Base-by-base conservation (phyloP, 805 yeast species). In the Saturnispora quitensis region DNA sequence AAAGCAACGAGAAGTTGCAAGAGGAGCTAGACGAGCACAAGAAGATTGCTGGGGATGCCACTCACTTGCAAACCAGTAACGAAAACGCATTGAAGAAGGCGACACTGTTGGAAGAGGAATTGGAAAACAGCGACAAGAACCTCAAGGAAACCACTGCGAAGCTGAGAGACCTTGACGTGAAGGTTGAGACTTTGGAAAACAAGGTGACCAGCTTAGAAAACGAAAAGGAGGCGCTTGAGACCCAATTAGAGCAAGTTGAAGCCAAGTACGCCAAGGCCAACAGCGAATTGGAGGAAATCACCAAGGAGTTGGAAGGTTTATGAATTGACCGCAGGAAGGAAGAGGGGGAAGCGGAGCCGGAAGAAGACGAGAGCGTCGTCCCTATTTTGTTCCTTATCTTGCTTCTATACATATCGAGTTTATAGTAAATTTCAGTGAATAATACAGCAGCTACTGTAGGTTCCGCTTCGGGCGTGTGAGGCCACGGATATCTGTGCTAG, bases 181-280 rank as follows among this genome's bases (percentile, higher is more conserved):
- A 89, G 75, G 91, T 93, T 60, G 99, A 93, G 74, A 95, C 89
- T 71, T 79, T 89, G 70, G 96, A 89, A 74, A 87, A 96, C 75
- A 89, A 86, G 74, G 96, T 91, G 54, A 78, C 88, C 55, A 87
- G 96, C 36, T 78, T 90, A 67, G 98, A 91, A 75, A 74, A 84
- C 60, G 98, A 93, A 75, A 89, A 87, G 73, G 93, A 88, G 61
- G 86, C 84, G 57, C 78, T 86, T 80, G 97, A 93, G 76, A 78
- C 80, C 75, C 89, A 89, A 74, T 85, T 76, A 65, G 98, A 91
- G 75, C 96, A 88, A 67, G 74, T 91, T 69, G 76, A 84, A 60
- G 82, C 77, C 66, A 84, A 90, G 73, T 84, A 89, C 80, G 75
- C 76, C 67, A 77, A 81, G 60, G 91, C 96, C 58, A 86, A 88